Evolutionary conservation across 225 moss, liverwort and hornwort genomes (phyloP), one percentile per base, ranked within the genome.

Genomic region (Polytrichum commune): DNA sequence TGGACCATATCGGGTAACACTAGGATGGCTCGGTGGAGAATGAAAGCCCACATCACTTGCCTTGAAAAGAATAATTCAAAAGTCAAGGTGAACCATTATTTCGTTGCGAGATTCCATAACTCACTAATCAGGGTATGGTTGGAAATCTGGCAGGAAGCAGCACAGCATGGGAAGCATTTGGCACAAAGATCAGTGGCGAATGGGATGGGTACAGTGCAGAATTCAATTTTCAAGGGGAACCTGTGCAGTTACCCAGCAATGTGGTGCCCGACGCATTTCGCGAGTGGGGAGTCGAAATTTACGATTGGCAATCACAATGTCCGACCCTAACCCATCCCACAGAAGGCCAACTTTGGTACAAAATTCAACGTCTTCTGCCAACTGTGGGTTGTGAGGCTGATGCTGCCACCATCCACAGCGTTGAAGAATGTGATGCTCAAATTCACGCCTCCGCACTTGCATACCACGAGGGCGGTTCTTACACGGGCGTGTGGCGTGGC

Each of bases 321-420:
- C 84, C 95, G 5, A 91, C 95, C 70, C 65, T 86, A 20, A 88
- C 90, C 5, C 80, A 76, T 60, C 76, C 83, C 27, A 78, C 83
- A 68, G 18, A 28, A 62, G 83, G 70, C 33, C 77, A 61, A 26
- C 54, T 92, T 18, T 75, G 69, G 79, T 93, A 95, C 72, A 94
- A 84, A 79, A 76, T 87, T 33, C 83, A 91, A 20, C 86, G 73
- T 65, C 69, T 97, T 69, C 83, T 82, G 26, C 96, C 96, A 1
- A 94, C 92, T 5, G 96, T 94, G 25, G 93, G 92, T 24, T 91
- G 93, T 69, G 96, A 97, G 73, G 96, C 90, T n/a, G 93, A 97
- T 79, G 93, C 93, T 65, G 94, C 91, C 67, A 91, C 90, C 22
- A 75, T 79, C 13, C 79, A 86, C 63, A 82, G 88, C 67, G 74